These are phyloP conservation scores for Thielaviopsis punctulata DNA, from an alignment of 2,329 filamentous ascomycete species.

Conservation along the genomic window DNA sequence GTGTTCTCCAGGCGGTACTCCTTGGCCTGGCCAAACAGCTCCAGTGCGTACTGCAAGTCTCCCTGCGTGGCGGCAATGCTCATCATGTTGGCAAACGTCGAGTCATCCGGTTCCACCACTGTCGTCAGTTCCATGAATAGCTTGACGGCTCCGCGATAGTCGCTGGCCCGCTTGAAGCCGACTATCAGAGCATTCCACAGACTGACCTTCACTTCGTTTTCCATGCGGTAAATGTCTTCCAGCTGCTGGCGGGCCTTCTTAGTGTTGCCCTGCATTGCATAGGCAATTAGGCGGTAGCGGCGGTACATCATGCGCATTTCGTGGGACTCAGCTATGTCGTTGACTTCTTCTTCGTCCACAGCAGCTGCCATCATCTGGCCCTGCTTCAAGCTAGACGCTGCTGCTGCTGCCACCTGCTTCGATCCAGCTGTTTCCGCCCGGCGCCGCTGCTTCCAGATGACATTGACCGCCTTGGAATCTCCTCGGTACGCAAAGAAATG, in stretches of 20 bases:
- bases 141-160: conserved; percentile 47
- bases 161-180: conserved; percentile 46
- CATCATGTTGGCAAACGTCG: conserved; percentile 60
- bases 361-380: too few relatives aligned
- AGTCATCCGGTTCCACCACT: conserved; percentile 35
- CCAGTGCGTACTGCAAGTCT: conserved; percentile 51
- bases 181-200: conserved; percentile 67
- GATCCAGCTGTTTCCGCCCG: not conserved
- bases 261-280: conserved; percentile 5
- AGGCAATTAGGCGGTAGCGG: conserved; percentile 7
- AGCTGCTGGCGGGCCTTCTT: conserved; percentile 8
- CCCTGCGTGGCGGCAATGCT: conserved; percentile 51
- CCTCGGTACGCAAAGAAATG: conserved; percentile 7
- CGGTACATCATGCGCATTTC: conserved; percentile 3
- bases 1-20: conserved; percentile 31
- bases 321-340: not conserved
- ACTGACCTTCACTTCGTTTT: conserved; percentile 31
- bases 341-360: conserved; percentile 2
- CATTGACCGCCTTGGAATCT: conserved; percentile 7
- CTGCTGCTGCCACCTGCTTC: too few relatives aligned
- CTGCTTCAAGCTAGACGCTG: too few relatives aligned
- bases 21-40: conserved; percentile 47
- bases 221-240: conserved; percentile 4
- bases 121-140: conserved; percentile 43
- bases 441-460: conserved; percentile 5